Evolutionary conservation across 352 stramenopile species (phyloP), one percentile per base, ranked within the genome.

Genomic region (Pythium chondricola): DNA sequence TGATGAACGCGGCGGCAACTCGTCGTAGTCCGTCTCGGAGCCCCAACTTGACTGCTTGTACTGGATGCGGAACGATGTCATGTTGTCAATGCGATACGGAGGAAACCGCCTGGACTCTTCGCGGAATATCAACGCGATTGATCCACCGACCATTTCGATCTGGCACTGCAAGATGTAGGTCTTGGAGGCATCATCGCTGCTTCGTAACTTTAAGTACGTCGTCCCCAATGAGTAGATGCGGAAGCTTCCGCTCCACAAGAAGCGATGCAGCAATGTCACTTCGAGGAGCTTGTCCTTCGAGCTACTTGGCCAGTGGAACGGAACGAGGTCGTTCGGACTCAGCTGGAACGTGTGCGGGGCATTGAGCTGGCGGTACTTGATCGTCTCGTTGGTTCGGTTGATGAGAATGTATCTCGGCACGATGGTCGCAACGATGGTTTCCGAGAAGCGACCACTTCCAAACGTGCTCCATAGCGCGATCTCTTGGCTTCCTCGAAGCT

Each of bases 81-180:
- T 90, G 64, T 96, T 96, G 54, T 95, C 85, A 41, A 96, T 95
- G 41, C 86, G 74, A 53, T 96, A 96, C 13, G 84, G 86, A 18
- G 83, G 86, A 43, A 91, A 96, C 4, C 82, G 75, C 33, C 70
- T 83, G 16, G 78, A 94, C 56, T 95, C 83, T 64, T 90, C 79
- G 18, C 79, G 69, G 41, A 96, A 94, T 10, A 93, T 70, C 27
- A 92, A 55, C 11, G 84, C 82, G 45, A 94, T 81, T 9, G 84
- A 95, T 1, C 83, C 83, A 5, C 85, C 85, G 20, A 95, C 63
- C 54, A 93, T 72, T 35, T 95, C 83, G 36, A 93, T 85, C 46
- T 92, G 80, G 27, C 84, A 93, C 56, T 92, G 79, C 38, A 95
- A 57, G 49, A 96, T 95, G 67, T 95, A 95, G 30, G 92, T 91